Evolutionary conservation across 1,284 basidiomycete genomes (phyloP), one percentile per base, ranked within the genome.

Genomic region (Ceratorhiza oryzae-sativae): DNA sequence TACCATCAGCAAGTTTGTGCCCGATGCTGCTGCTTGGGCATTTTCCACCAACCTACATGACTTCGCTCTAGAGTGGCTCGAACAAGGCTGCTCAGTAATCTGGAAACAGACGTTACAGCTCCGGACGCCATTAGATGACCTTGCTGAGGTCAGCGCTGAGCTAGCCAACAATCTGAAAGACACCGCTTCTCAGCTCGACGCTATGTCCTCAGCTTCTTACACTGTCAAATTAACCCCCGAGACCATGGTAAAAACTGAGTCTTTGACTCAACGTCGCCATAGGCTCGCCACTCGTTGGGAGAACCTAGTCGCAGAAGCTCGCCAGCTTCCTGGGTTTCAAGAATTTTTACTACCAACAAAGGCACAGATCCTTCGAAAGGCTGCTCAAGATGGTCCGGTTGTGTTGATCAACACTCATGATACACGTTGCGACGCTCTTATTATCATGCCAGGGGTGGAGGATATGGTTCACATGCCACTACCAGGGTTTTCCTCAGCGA

Each of bases 261-360:
- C 36, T 13, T 55, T 68, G 72, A 49, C 56, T 9, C 45, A 4
- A 5, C 55, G 56, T 4, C 65, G 76, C 27, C 72, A 72, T n/a
- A 34, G 55, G 18, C 51, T 76, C 15, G 74, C 73, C 13, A 51
- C 56, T n/a, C 27, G 74, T 45, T 75, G 72, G 61, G 75, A 78
- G 25, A 23, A 18, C 8, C 72, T 76, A 2, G 23, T 77, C 6
- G 36, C 45, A n/a, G 25, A 75, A 18, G 48, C 46, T 5, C 74
- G 65, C 15, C 8, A 12, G 15, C 36, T 49, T 4, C 71, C 73
- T 25, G 45, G 62, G 10, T 59, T 68, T 12, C 39, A 60, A 5
- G 27, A 20, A 59, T 49, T 20, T 42, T 51, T 5, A 13, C 20
- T 9, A 23, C 23, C n/a, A 25, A 18, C 34, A 10, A 45, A 46